Percentiles rank a stretch among this genome's conserved stretches.
Evolutionary conservation across 106 monocot genomes (phyloP).

Genomic region (Agapanthus africanus): DNA sequence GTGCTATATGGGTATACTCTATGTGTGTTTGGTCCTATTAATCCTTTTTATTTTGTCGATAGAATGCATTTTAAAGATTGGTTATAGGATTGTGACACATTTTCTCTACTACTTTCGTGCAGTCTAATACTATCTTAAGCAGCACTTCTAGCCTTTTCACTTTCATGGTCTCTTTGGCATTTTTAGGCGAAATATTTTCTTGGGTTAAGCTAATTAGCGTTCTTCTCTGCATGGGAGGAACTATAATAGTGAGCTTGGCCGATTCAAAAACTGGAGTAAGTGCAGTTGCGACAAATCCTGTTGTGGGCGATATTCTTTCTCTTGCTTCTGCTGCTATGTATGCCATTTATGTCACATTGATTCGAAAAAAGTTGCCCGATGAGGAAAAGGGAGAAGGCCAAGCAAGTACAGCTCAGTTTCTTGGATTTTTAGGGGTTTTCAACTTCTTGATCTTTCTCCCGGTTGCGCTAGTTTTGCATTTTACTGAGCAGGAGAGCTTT

Average conservation of each 20-base stretch:
- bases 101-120: conserved; percentile 26
- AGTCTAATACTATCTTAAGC: conserved; percentile 98
- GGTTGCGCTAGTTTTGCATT: conserved; percentile 59
- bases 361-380: conserved; percentile 76
- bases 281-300: conserved; percentile 60
- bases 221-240: conserved; percentile 97
- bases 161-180: conserved; percentile 73
- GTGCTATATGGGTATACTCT: too few relatives aligned
- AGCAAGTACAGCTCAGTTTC: conserved; percentile 87
- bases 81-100: conserved; percentile 2
- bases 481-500: conserved; percentile 62
- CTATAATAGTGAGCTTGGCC: conserved; percentile 72
- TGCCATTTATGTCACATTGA: conserved; percentile 80
- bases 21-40: too few relatives aligned
- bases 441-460: conserved; percentile 82
- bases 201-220: conserved; percentile 90
- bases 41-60: too few relatives aligned
- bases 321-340: conserved; percentile 71
- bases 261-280: conserved; percentile 51
- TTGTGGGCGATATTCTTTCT: conserved; percentile 77
- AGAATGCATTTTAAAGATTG: not conserved
- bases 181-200: conserved; percentile 80
- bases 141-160: conserved; percentile 96
- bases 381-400: conserved; percentile 60
- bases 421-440: conserved; percentile 83